Evolutionary conservation across 306 rosid genomes (phyloP).

Genomic region (Mucuna pruriens): DNA sequence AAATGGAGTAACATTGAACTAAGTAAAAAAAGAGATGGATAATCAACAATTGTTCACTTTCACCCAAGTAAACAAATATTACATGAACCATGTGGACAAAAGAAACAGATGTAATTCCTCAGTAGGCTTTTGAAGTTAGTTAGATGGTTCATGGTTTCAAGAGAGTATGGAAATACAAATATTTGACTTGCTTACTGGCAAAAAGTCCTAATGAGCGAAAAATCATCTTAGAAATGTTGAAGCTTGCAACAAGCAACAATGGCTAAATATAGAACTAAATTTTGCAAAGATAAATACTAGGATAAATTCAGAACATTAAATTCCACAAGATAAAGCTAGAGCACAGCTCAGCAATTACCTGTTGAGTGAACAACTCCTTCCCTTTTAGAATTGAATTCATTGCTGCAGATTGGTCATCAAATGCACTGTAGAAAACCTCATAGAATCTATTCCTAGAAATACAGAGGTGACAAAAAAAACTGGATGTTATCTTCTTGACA

Average conservation of each 20-base stretch:
- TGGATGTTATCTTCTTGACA: slow-evolving; percentile 39
- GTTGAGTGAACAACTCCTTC: slow-evolving; percentile 80
- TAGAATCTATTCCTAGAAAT: slow-evolving; percentile 70
- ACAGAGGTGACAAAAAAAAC: slow-evolving; percentile 29
- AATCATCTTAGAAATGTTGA: background rate
- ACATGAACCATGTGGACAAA: slow-evolving; percentile 6
- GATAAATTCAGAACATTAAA: slow-evolving; percentile 25
- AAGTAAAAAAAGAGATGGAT: slow-evolving; percentile 4
- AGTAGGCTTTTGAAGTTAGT: background rate
- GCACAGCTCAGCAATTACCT: slow-evolving; percentile 60
- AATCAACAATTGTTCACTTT: slow-evolving; percentile 22
- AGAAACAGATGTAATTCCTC: slow-evolving; percentile 25
- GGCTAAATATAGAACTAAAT: background rate
- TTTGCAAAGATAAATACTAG: background rate
- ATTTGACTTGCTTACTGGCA: background rate
- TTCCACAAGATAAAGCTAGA: slow-evolving; percentile 45
- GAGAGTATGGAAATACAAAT: slow-evolving; percentile 10
- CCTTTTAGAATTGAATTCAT: slow-evolving; percentile 87
- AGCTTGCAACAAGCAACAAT: background rate
- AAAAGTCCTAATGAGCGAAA: background rate
- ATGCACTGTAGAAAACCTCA: slow-evolving; percentile 77
- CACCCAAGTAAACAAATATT: slow-evolving; percentile 9
- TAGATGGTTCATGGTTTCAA: slow-evolving; percentile 24
- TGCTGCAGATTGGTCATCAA: slow-evolving; percentile 84
- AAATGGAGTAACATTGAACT: background rate